Evolutionary conservation across 108 stramenopile species (phyloP).

Genomic region (Cylindrotheca closterium): DNA sequence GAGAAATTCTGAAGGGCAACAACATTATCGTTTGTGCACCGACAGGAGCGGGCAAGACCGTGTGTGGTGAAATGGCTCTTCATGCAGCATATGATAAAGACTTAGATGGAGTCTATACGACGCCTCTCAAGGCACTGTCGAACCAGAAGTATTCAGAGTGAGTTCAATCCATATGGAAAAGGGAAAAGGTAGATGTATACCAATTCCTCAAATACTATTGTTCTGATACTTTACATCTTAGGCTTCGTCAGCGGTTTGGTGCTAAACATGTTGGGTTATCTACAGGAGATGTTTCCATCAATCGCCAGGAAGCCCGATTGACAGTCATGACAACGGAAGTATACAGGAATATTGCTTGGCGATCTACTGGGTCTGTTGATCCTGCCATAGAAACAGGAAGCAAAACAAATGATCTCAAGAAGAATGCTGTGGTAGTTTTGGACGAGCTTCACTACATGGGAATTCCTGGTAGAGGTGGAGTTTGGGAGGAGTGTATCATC

Average conservation of each 20-base stretch:
- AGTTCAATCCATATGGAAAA: no score
- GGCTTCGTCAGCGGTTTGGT: constrained; percentile 73
- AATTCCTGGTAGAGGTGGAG: constrained; percentile 86
- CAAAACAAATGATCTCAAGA: constrained; percentile 48
- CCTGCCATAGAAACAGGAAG: constrained; percentile 9
- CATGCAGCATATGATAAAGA: constrained; percentile 62
- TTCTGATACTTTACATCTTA: no score
- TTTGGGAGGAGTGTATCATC: constrained; percentile 95
- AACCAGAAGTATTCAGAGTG: constrained; percentile 93
- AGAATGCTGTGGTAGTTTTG: constrained; percentile 86
- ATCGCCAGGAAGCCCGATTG: constrained; percentile 72
- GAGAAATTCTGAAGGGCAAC: constrained; percentile 46
- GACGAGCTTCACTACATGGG: constrained; percentile 99
- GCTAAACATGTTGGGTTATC: constrained; percentile 58
- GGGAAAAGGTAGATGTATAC: no score
- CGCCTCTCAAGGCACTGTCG: constrained; percentile 91
- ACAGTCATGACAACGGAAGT: constrained; percentile 96
- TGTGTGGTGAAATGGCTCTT: constrained; percentile 88
- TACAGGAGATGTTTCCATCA: constrained; percentile 85
- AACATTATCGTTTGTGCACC: constrained; percentile 95
- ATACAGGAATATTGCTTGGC: constrained; percentile 90
- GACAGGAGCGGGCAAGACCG: constrained; percentile 86
- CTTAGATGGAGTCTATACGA: constrained; percentile 84
- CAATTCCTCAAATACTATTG: no score
- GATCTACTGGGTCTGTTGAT: constrained; percentile 26